Evolutionary conservation across 495 filamentous ascomycete species (phyloP).

Genomic region (Sordaria brevicollis): DNA sequence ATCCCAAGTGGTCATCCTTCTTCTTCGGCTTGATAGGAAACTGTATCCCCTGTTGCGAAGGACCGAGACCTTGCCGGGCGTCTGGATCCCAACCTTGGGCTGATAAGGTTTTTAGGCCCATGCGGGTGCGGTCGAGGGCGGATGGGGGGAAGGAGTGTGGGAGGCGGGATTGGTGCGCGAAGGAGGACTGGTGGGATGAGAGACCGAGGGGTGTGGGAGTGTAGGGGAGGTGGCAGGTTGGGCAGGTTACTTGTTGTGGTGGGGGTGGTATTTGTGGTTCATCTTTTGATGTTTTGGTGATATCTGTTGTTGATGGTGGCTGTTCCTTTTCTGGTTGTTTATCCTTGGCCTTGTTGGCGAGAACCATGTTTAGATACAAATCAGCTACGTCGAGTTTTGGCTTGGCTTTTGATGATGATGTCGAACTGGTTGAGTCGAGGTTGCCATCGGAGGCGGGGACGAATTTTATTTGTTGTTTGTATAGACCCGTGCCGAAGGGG

Average conservation of each 20-base stretch:
- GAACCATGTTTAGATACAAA: slow-evolving; percentile 63
- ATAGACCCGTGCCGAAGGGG: slow-evolving; percentile 70
- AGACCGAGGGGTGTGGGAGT: slow-evolving; percentile 8
- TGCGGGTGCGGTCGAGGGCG: slow-evolving; percentile 63
- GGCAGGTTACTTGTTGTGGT: slow-evolving; percentile 13
- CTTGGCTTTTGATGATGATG: slow-evolving; percentile 8
- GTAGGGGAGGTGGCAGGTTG: slow-evolving; percentile 28
- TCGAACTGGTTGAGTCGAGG: slow-evolving; percentile 29
- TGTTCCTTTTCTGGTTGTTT: neutral
- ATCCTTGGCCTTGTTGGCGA: slow-evolving; percentile 27
- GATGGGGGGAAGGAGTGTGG: slow-evolving; percentile 78
- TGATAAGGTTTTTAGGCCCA: slow-evolving; percentile 65
- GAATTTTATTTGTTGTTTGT: slow-evolving; percentile 69
- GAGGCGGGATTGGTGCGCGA: slow-evolving; percentile 76
- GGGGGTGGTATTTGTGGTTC: neutral
- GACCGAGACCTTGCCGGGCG: slow-evolving; percentile 60
- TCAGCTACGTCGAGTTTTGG: slow-evolving; percentile 41
- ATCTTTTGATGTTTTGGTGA: neutral
- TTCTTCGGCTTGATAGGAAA: slow-evolving; percentile 62
- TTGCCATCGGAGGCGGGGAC: slow-evolving; percentile 52
- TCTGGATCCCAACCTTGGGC: slow-evolving; percentile 86
- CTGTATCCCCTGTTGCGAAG: slow-evolving; percentile 57
- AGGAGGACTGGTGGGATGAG: slow-evolving; percentile 53
- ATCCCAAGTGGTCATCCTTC: slow-evolving; percentile 65
- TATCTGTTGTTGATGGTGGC: neutral